These are phyloP conservation scores for Vitis rotundifolia DNA, from an alignment of 164 flowering plant genomes.

Conservation along the genomic window DNA sequence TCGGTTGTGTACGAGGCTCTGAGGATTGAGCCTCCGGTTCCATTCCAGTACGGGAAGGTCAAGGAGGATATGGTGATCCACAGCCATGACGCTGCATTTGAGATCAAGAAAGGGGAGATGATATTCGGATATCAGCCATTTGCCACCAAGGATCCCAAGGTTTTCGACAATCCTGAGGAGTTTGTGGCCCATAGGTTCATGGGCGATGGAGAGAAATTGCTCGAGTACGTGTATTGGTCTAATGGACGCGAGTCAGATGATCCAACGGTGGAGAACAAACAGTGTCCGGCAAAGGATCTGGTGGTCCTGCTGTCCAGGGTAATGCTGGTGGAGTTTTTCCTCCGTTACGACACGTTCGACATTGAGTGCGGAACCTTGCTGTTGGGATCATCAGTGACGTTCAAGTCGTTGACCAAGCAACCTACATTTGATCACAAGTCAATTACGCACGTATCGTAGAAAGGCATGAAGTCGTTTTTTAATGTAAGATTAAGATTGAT, in stretches of 20 bases:
- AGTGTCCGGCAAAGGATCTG: conserved; percentile 40
- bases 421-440: neutral
- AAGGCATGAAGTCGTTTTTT: too few relatives aligned
- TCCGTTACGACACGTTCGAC: conserved; percentile 38
- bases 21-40: conserved; percentile 44
- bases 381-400: conserved; percentile 5
- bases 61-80: conserved; percentile 31
- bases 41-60: conserved; percentile 37
- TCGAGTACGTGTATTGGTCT: conserved; percentile 49
- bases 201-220: conserved; percentile 30
- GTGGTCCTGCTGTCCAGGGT: conserved; percentile 33
- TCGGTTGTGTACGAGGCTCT: conserved; percentile 29
- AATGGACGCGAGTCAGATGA: conserved; percentile 41
- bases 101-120: conserved; percentile 43
- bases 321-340: conserved; percentile 37
- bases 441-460: too few relatives aligned
- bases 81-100: conserved; percentile 32
- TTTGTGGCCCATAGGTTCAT: conserved; percentile 34
- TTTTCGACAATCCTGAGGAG: conserved; percentile 34
- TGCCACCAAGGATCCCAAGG: conserved; percentile 38
- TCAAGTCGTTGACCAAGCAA: conserved; percentile 14
- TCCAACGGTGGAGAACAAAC: conserved; percentile 32
- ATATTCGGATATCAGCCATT: conserved; percentile 42
- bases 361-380: conserved; percentile 6
- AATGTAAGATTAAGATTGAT: too few relatives aligned